These are phyloP conservation scores for Fraxinus velutina DNA, from an alignment of 305 asterid species.

Conservation along the genomic window DNA sequence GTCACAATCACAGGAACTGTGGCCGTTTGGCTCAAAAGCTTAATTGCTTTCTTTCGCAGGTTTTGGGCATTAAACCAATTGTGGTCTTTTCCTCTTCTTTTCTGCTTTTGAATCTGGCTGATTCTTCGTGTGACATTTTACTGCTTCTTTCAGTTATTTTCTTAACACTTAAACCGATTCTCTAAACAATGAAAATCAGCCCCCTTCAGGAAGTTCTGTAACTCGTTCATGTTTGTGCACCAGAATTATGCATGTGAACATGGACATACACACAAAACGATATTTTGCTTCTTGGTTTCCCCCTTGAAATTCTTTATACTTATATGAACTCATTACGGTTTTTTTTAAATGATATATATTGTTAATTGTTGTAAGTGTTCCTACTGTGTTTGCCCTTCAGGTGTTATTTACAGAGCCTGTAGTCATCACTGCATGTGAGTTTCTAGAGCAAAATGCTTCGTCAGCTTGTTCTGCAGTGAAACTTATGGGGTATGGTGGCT, in stretches of 20 bases:
- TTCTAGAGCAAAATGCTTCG: conserved; percentile 86
- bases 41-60: background rate
- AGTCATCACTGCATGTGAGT: conserved; percentile 75
- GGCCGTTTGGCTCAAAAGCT: background rate
- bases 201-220: background rate
- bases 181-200: background rate
- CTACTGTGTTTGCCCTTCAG: conserved; percentile 33
- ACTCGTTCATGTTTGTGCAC: background rate
- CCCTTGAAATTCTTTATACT: background rate
- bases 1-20: background rate
- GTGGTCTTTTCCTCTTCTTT: background rate
- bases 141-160: background rate
- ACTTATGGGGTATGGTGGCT: conserved; percentile 68
- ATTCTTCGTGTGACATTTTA: background rate
- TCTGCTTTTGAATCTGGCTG: background rate
- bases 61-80: background rate
- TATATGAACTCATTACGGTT: background rate
- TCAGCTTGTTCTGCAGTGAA: conserved; percentile 75
- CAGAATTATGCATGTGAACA: background rate
- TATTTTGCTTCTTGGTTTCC: background rate
- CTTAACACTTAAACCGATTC: background rate
- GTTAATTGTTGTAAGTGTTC: background rate
- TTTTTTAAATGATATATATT: background rate
- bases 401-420: conserved; percentile 85
- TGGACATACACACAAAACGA: background rate